Percentiles rank a stretch among this genome's conserved stretches.
These are phyloP conservation scores for Cornus kousa DNA, from an alignment of 148 eudicot species.

Conservation along the genomic window DNA sequence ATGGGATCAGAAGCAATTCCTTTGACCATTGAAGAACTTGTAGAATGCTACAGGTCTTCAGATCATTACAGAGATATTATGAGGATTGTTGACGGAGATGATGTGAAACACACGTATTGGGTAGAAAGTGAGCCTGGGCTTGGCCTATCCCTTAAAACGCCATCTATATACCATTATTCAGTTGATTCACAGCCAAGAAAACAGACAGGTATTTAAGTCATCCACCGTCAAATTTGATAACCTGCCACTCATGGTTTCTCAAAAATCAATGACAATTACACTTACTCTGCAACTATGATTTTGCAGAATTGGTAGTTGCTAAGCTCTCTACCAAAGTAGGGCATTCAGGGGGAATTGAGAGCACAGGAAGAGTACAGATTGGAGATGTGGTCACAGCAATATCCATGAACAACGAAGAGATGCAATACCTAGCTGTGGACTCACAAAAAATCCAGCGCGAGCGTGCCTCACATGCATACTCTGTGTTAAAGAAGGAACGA, in stretches of 20 bases:
- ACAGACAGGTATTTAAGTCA: constrained; percentile 17
- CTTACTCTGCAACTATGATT: not conserved
- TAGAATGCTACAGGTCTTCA: constrained; percentile 10
- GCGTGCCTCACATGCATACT: constrained; percentile 6
- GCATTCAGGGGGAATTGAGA: constrained; percentile 8
- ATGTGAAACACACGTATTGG: constrained; percentile 18
- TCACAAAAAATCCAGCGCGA: not conserved
- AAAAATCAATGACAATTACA: not conserved
- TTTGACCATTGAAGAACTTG: constrained; percentile 10
- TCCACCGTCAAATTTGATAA: not conserved
- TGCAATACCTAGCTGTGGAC: constrained; percentile 8
- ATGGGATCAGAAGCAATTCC: constrained; percentile 3
- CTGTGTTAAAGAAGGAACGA: constrained; percentile 1
- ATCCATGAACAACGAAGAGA: constrained; percentile 7
- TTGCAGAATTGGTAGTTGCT: constrained; percentile 13
- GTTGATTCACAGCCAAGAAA: constrained; percentile 14
- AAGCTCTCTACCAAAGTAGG: constrained; percentile 12
- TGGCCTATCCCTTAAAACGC: constrained; percentile 15
- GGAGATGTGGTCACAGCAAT: constrained; percentile 13
- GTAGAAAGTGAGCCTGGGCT: constrained; percentile 19
- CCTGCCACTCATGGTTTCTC: not conserved
- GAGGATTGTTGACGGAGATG: constrained; percentile 14
- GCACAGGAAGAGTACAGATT: constrained; percentile 15
- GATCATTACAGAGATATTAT: constrained; percentile 15
- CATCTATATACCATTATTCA: constrained; percentile 7